Base-by-base conservation (phyloP, 768 basidiomycete species). In the Boletus huronensis region DNA sequence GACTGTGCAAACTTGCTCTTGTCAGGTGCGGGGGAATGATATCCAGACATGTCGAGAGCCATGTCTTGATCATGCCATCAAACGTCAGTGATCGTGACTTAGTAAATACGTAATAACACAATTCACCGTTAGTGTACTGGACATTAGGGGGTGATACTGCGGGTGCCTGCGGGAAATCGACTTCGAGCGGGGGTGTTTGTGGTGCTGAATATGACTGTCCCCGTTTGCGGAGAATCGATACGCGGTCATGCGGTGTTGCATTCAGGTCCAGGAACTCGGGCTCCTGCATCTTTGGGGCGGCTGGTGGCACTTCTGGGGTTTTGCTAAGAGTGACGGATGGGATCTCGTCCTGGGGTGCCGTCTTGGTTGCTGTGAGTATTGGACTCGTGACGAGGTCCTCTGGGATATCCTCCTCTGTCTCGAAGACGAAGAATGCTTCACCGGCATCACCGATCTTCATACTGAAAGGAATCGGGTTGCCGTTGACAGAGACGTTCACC, bases 401-500 rank as follows among this genome's bases (percentile, higher is more conserved):
- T 3, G 97, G 96, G 29, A 98, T 86, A 54, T 98, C 93, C 36
- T 87, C 91, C 38, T 95, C 91, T 0, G 96, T 98, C 72, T 99
- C 96, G 61, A 98, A 93, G 38, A 99, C 89, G 65, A 98, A 98
- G 79, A 98, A 99, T 0, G 95, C 97, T 73, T 99, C 97, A 5
- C 97, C 97, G 1, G 97, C 93, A 54, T 98, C 97, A 38, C 94
- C 95, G 57, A 98, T 93, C 78, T 99, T 98, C 97, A 99, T 99
- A 70, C 80, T 81, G 71, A 91, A 98, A 0, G 96, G 96, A 52
- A 94, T 88, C 41, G 81, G 79, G 61, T 84, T 77, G 38, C 89
- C 91, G 72, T 97, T 95, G 64, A 98, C 85, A 48, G 83, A 82
- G 32, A 98, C 82, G 58, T 86, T 90, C 58, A 98, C 96, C 92